Evolutionary conservation across 1,139 yeast genomes (phyloP).

Genomic region (Saccharomyces hybrid): DNA sequence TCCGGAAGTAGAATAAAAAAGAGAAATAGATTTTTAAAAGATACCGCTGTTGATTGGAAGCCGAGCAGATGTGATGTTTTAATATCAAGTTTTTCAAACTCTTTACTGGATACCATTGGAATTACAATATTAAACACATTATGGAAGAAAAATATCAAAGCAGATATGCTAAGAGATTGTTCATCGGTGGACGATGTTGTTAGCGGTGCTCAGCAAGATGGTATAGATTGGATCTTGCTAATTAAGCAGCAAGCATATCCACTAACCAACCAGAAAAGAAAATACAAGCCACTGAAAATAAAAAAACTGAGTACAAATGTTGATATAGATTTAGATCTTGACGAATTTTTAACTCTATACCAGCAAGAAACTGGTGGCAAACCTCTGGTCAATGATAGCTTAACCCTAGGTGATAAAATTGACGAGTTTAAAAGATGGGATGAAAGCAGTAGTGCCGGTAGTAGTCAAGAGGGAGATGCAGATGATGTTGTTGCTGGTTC

Average conservation of each 20-base stretch:
- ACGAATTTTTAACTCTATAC: conserved; percentile 51
- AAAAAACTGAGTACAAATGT: conserved; percentile 50
- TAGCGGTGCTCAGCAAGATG: conserved; percentile 56
- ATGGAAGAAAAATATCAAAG: conserved; percentile 65
- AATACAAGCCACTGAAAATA: conserved; percentile 67
- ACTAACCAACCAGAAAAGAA: conserved; percentile 35
- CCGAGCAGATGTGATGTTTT: conserved; percentile 70
- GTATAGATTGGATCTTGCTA: conserved; percentile 65
- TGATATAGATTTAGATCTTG: conserved; percentile 65
- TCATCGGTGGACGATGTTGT: conserved; percentile 61
- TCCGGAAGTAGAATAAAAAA: conserved; percentile 31
- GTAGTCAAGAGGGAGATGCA: conserved; percentile 28
- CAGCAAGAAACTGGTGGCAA: conserved; percentile 33
- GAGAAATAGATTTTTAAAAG: conserved; percentile 33
- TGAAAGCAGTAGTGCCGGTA: conserved; percentile 25
- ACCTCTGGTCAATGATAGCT: conserved; percentile 9
- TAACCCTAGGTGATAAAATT: conserved; percentile 14
- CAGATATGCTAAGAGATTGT: conserved; percentile 53
- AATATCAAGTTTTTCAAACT: conserved; percentile 53
- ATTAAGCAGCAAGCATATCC: conserved; percentile 52
- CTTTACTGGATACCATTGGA: conserved; percentile 49
- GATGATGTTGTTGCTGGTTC: conserved; percentile 21
- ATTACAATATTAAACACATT: conserved; percentile 51
- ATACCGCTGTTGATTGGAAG: conserved; percentile 36
- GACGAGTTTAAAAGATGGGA: conserved; percentile 24